Percentiles rank a stretch among this genome's conserved stretches.
These are phyloP conservation scores for Cladosporium sphaerospermum DNA, from an alignment of 2,329 filamentous ascomycete genomes.

Conservation along the genomic window DNA sequence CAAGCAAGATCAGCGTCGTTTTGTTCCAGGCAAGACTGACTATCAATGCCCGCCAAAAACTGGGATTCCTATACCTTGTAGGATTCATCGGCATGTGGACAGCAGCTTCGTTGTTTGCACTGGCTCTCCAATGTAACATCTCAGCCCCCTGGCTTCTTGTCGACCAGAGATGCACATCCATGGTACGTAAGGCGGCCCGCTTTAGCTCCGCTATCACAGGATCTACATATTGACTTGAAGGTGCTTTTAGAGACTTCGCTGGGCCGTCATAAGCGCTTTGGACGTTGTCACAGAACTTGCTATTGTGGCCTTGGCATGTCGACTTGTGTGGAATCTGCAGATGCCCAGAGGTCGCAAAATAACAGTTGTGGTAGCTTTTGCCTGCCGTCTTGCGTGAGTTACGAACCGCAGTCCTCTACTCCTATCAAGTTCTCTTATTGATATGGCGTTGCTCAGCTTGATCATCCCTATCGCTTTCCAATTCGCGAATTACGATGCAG, in stretches of 20 bases:
- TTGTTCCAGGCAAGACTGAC: constrained; percentile 9
- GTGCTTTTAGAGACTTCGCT: constrained; percentile 15
- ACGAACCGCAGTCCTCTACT: background rate
- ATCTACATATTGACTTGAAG: background rate
- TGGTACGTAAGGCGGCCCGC: background rate
- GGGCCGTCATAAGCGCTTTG: constrained; percentile 34
- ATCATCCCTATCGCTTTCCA: constrained; percentile 12
- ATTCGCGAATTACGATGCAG: constrained; percentile 9
- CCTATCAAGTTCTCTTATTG: background rate
- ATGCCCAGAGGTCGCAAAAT: constrained; percentile 6
- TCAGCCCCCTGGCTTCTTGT: constrained; percentile 10
- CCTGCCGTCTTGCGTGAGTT: constrained; percentile 12
- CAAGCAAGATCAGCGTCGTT: constrained; percentile 10
- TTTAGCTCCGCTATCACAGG: constrained; percentile 13
- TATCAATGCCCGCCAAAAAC: background rate
- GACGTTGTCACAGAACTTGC: constrained; percentile 37
- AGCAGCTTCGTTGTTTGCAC: constrained; percentile 11
- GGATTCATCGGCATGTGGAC: constrained; percentile 10
- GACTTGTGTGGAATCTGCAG: constrained; percentile 13
- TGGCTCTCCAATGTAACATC: constrained; percentile 15
- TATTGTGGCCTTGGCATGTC: background rate
- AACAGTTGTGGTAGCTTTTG: constrained; percentile 13
- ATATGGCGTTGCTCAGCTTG: constrained; percentile 5
- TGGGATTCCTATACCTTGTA: constrained; percentile 1
- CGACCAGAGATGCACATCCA: constrained; percentile 1